Percentiles rank a stretch among this genome's conserved stretches.
phyloP scores from a whole-genome alignment of 75 land plant species.

The Sequoiadendron giganteum region DNA sequence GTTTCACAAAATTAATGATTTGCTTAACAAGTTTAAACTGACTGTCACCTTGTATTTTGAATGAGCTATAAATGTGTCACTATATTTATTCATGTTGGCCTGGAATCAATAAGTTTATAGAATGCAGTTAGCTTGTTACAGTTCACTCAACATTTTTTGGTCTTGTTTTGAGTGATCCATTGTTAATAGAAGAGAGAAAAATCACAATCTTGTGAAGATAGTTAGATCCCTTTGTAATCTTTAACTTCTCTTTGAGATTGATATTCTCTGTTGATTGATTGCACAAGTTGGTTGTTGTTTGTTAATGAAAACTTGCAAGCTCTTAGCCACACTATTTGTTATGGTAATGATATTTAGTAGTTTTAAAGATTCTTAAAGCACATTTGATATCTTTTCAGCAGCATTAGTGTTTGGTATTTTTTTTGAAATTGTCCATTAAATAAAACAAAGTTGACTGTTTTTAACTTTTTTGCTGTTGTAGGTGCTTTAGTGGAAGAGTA shows the following conservation, averaged over 20 bases:
- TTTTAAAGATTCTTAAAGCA: not conserved
- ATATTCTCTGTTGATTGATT: not conserved
- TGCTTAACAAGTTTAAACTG: too few species aligned
- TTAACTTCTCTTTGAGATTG: not conserved
- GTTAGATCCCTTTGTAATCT: not conserved
- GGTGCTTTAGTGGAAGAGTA: too few species aligned
- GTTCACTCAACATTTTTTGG: not conserved
- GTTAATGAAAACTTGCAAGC: not conserved
- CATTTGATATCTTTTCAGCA: not conserved
- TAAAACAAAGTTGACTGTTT: too few species aligned
- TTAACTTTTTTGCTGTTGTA: too few species aligned
- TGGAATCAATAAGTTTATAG: too few species aligned
- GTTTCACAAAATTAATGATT: too few species aligned
- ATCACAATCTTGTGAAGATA: not conserved
- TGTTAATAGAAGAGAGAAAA: not conserved
- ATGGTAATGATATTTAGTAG: not conserved
- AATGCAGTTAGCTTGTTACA: too few species aligned
- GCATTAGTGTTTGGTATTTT: too few species aligned
- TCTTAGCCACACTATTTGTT: not conserved
- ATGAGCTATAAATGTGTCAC: too few species aligned
- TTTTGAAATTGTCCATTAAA: too few species aligned
- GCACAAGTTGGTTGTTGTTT: not conserved
- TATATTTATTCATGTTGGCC: too few species aligned
- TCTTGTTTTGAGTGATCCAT: not conserved
- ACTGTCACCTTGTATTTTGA: too few species aligned